phyloP scores from a whole-genome alignment of 495 filamentous ascomycete genomes.

The Daldinia childiae region DNA sequence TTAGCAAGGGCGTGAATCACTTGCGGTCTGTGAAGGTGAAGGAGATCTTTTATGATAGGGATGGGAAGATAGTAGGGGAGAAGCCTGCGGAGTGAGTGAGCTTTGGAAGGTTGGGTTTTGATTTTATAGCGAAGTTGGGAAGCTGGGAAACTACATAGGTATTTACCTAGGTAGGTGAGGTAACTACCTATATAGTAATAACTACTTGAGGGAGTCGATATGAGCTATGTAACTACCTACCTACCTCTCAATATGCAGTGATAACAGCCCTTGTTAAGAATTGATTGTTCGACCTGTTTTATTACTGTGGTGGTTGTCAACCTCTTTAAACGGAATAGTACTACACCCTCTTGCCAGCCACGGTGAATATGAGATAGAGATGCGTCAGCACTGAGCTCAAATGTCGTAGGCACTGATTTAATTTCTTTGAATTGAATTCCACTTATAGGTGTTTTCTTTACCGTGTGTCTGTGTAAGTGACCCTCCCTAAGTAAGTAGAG shows the following conservation, averaged over 20 bases:
- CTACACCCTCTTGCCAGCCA: background rate
- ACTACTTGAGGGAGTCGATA: background rate
- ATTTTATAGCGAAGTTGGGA: background rate
- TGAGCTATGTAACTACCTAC: background rate
- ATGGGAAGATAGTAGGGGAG: slow-evolving; percentile 64
- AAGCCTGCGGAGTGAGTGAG: slow-evolving; percentile 44
- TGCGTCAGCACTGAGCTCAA: background rate
- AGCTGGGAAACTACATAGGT: background rate
- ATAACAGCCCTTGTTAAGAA: too few relatives aligned
- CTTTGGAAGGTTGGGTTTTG: background rate
- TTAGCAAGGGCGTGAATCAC: slow-evolving; percentile 70
- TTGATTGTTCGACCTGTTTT: background rate
- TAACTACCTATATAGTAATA: background rate
- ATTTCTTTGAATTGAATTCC: too few relatives aligned
- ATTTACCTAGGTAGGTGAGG: background rate
- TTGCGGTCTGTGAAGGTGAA: slow-evolving; percentile 73
- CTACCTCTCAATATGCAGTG: too few relatives aligned
- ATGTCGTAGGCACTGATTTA: background rate
- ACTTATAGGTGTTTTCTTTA: too few relatives aligned
- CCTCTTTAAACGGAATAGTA: background rate
- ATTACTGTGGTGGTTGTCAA: background rate
- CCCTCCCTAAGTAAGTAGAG: too few relatives aligned
- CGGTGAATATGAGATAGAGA: background rate
- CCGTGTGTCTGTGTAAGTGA: too few relatives aligned
- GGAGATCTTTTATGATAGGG: slow-evolving; percentile 74